These are phyloP conservation scores for Colletotrichum gigasporum DNA, from an alignment of 2,329 filamentous ascomycete species.

Conservation along the genomic window DNA sequence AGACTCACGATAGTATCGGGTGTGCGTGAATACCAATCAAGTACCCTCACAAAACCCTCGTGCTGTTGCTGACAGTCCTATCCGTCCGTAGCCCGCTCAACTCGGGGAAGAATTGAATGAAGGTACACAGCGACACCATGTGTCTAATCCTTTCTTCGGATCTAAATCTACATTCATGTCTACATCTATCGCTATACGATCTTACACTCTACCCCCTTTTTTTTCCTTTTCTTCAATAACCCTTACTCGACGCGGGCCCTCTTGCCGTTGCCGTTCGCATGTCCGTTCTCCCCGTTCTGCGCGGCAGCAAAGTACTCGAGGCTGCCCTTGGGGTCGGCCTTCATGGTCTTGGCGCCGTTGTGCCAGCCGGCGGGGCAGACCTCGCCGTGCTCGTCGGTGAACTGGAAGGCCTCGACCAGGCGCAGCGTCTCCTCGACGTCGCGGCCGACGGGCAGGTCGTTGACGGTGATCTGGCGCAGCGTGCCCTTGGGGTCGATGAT, in stretches of 20 bases:
- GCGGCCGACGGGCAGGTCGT: slow-evolving; percentile 72
- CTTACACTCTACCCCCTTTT: not conserved
- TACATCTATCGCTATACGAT: slow-evolving; percentile 20
- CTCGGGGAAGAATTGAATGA: too few species aligned
- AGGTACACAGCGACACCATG: too few species aligned
- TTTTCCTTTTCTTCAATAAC: too few species aligned
- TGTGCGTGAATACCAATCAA: too few species aligned
- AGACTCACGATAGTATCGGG: too few species aligned
- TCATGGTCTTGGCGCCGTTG: slow-evolving; percentile 57
- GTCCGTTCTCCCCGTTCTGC: slow-evolving; percentile 44
- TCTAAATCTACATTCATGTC: slow-evolving; percentile 12
- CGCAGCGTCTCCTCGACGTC: slow-evolving; percentile 72
- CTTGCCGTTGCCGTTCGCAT: slow-evolving; percentile 28
- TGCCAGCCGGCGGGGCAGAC: slow-evolving; percentile 68
- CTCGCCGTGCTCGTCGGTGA: slow-evolving; percentile 85
- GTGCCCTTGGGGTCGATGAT: slow-evolving; percentile 72
- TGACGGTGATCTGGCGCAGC: slow-evolving; percentile 71
- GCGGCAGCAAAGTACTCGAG: slow-evolving; percentile 56
- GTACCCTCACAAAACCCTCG: too few species aligned
- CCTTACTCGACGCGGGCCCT: slow-evolving; percentile 16
- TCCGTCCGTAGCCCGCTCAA: too few species aligned
- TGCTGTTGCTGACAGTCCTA: too few species aligned
- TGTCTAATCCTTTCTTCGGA: too few species aligned
- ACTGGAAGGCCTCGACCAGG: slow-evolving; percentile 79
- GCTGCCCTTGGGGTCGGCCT: slow-evolving; percentile 61